Evolutionary conservation across 139 green algal species (phyloP), one percentile per base, ranked within the genome.

Genomic region (Zygnema cylindricum): DNA sequence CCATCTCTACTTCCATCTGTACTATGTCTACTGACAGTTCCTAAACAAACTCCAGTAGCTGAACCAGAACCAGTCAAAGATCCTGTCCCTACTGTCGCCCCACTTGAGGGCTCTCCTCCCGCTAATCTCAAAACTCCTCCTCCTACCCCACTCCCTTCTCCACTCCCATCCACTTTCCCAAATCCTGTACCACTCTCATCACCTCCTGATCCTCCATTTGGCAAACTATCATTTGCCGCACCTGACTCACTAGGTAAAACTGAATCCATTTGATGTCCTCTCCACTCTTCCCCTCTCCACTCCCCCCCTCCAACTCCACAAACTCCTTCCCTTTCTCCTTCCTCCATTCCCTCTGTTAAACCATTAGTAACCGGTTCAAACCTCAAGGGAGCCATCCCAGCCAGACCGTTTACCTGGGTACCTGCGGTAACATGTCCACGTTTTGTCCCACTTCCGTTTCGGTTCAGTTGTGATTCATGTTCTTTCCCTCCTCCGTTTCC

Each of bases 121-220:
- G 76, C 49, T 36, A 83, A 71, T 83, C 41, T 35, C 76, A 83
- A n/a, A 36, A 71, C 76, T 35, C 76, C 76, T 75, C 76, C 49
- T 75, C 76, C 49, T 55, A 33, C n/a, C 2, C 43, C 43, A 36
- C 76, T 82, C 3, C 76, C 76, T 33, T 83, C 76, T 55, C 32
- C 32, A 83, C 76, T 83, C 7, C 76, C 32, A 49, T 83, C n/a
- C 76, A 2, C 7, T 23, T 30, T 35, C 76, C 76, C 76, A 2
- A 33, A 33, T 3, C 76, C 76, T 83, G 41, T 41, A 32, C 32
- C 49, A 32, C 25, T 2, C 1, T 55, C 76, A 16, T 35, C 76
- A 41, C n/a, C 49, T 16, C 76, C 76, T 75, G 71, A 83, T 25
- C 69, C 75, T 49, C 75, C 2, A 43, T 0, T n/a, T n/a, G 30